These are phyloP conservation scores for Balamuthia mandrillaris DNA, from an alignment of 208 protist genomes.

Conservation along the genomic window DNA sequence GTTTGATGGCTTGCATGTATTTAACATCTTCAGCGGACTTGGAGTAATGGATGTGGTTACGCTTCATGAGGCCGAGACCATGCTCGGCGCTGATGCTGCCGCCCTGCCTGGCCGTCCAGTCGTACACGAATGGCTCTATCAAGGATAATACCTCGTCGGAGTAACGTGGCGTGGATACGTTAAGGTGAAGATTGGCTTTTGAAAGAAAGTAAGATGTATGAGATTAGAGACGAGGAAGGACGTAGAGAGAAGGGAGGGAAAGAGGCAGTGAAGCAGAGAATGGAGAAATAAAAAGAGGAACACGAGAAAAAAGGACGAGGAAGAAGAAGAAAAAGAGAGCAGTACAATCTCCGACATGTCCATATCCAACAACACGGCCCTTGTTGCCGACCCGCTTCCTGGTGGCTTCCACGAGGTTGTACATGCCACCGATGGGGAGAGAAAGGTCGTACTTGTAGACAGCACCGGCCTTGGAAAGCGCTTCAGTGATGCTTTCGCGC, in stretches of 20 bases:
- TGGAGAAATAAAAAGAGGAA: too few relatives aligned
- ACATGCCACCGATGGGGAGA: slow-evolving; percentile 71
- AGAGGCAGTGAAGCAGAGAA: too few relatives aligned
- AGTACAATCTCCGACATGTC: slow-evolving; percentile 90
- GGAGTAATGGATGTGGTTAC: slow-evolving; percentile 77
- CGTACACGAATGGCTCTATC: slow-evolving; percentile 82
- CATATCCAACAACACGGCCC: slow-evolving; percentile 81
- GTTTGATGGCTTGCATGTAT: slow-evolving; percentile 85
- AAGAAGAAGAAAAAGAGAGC: too few relatives aligned
- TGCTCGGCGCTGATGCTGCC: slow-evolving; percentile 91
- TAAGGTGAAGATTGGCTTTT: slow-evolving; percentile 96
- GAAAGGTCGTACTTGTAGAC: slow-evolving; percentile 84
- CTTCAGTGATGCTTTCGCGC: slow-evolving; percentile 66
- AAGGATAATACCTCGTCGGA: slow-evolving; percentile 21
- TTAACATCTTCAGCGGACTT: slow-evolving; percentile 74
- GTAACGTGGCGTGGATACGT: slow-evolving; percentile 72
- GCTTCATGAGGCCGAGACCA: slow-evolving; percentile 88
- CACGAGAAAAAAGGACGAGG: too few relatives aligned
- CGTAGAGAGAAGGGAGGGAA: too few relatives aligned
- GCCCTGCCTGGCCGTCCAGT: slow-evolving; percentile 68
- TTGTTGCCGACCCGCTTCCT: slow-evolving; percentile 33
- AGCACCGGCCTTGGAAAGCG: neutral
- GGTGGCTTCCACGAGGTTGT: slow-evolving; percentile 69
- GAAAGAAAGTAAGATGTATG: too few relatives aligned
- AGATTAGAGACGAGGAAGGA: too few relatives aligned